Evolutionary conservation across 1,284 basidiomycete genomes (phyloP).

Genomic region (Irpex rosettiformis): DNA sequence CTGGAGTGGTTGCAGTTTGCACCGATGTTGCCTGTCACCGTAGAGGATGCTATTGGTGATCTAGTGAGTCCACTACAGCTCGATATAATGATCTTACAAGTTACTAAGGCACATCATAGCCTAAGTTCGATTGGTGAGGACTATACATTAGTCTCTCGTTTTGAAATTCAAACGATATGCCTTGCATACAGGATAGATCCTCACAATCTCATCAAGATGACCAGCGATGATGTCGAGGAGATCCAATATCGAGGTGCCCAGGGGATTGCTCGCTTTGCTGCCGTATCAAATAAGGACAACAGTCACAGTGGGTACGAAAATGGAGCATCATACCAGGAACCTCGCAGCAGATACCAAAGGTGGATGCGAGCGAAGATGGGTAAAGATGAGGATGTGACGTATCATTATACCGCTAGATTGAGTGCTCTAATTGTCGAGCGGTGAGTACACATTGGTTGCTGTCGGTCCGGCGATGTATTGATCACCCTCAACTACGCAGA

Average conservation of each 20-base stretch:
- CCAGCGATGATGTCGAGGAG: slow-evolving; percentile 20
- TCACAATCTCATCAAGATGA: neutral
- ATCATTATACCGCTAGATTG: slow-evolving; percentile 52
- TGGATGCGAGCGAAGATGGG: slow-evolving; percentile 41
- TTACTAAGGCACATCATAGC: slow-evolving; percentile 32
- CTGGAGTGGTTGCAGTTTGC: slow-evolving; percentile 45
- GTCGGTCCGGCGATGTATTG: slow-evolving; percentile 4
- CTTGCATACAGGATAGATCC: slow-evolving; percentile 47
- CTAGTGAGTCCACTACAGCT: slow-evolving; percentile 42
- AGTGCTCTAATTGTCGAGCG: slow-evolving; percentile 42
- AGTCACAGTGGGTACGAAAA: slow-evolving; percentile 43
- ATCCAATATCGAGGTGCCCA: slow-evolving; percentile 33
- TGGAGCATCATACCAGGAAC: slow-evolving; percentile 41
- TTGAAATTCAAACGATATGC: neutral
- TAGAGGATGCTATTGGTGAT: slow-evolving; percentile 61
- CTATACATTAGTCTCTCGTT: neutral
- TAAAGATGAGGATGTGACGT: slow-evolving; percentile 28
- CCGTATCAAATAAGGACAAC: slow-evolving; percentile 19
- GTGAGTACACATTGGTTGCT: slow-evolving; percentile 30
- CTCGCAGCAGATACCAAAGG: slow-evolving; percentile 56
- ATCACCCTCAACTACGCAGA: slow-evolving; percentile 26
- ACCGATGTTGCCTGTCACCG: slow-evolving; percentile 53
- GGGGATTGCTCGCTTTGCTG: slow-evolving; percentile 42
- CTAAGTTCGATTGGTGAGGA: slow-evolving; percentile 58
- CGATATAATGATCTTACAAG: neutral